Conservation (phyloP, 148 eudicot genomes). For the Cornus kousa region DNA sequence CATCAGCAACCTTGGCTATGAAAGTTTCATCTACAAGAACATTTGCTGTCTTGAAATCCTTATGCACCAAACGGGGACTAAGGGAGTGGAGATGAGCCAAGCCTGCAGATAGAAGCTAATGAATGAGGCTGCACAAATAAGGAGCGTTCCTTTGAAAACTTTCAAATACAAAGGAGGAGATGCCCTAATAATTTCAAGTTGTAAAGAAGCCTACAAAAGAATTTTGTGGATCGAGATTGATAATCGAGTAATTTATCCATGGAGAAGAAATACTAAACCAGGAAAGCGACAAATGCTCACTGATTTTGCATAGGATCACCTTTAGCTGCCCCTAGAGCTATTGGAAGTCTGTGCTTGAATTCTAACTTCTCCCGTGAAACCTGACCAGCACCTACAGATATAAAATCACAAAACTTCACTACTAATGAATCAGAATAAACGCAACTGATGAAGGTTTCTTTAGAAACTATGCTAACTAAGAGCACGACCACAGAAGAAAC, state of each 20-base stretch:
- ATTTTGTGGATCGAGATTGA: slow-evolving; percentile 16
- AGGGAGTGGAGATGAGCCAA: slow-evolving; percentile 91
- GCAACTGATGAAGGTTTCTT: background rate
- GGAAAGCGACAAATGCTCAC: slow-evolving; percentile 98
- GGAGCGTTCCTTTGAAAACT: background rate
- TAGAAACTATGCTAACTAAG: background rate
- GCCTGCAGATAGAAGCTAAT: slow-evolving; percentile 48
- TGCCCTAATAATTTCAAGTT: slow-evolving; percentile 3
- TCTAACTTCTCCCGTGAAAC: slow-evolving; percentile 85
- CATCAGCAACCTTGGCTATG: slow-evolving; percentile 98
- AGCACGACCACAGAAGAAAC: background rate
- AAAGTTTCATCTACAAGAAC: slow-evolving; percentile 98
- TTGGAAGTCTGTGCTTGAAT: slow-evolving; percentile 94
- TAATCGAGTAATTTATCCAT: slow-evolving; percentile 28
- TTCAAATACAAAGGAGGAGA: background rate
- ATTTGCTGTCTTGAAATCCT: slow-evolving; percentile 93
- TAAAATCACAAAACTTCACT: slow-evolving; percentile 7
- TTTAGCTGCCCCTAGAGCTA: slow-evolving; percentile 99
- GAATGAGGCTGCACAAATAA: slow-evolving; percentile 15
- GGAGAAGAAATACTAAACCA: slow-evolving; percentile 69
- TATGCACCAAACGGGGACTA: slow-evolving; percentile 90
- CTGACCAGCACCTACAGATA: slow-evolving; percentile 64
- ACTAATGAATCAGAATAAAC: background rate
- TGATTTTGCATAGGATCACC: slow-evolving; percentile 99
- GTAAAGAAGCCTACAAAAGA: slow-evolving; percentile 8